These are phyloP conservation scores for Phaeosphaeria sp. DNA, from an alignment of 2,329 filamentous ascomycete species.

Conservation along the genomic window DNA sequence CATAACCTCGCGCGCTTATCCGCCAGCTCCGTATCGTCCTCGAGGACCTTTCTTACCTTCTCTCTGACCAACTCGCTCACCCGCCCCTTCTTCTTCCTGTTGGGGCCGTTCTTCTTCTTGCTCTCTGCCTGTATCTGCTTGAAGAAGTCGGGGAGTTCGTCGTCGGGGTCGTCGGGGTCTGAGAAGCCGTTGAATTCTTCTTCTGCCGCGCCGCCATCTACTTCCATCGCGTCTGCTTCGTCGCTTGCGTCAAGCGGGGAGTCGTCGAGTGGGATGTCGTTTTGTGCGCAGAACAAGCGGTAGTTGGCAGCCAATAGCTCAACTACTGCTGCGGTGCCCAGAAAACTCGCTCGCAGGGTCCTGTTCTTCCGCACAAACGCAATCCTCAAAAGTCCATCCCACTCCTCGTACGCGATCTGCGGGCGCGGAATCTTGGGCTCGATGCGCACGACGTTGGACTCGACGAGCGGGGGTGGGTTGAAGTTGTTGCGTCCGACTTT, in stretches of 20 bases:
- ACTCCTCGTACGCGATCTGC: constrained; percentile 91
- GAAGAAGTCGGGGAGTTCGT: constrained; percentile 85
- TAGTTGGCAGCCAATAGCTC: constrained; percentile 88
- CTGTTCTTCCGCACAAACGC: constrained; percentile 91
- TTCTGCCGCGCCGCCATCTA: constrained; percentile 60
- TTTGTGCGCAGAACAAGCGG: constrained; percentile 86
- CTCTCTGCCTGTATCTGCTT: constrained; percentile 64
- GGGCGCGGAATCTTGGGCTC: constrained; percentile 86
- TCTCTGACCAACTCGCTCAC: constrained; percentile 81
- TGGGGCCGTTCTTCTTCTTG: constrained; percentile 60
- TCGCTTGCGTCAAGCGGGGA: constrained; percentile 45
- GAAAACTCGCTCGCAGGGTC: constrained; percentile 80
- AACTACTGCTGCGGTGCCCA: constrained; percentile 81
- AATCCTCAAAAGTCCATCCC: constrained; percentile 86
- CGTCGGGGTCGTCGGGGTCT: constrained; percentile 65
- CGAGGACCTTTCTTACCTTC: constrained; percentile 86
- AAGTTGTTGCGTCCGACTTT: constrained; percentile 98
- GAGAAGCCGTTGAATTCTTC: constrained; percentile 58
- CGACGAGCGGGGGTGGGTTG: constrained; percentile 90
- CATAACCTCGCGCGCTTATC: constrained; percentile 85
- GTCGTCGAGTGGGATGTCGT: constrained; percentile 80
- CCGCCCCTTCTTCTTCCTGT: constrained; percentile 76
- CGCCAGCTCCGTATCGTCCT: constrained; percentile 78
- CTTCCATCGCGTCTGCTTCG: constrained; percentile 54
- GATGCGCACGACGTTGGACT: constrained; percentile 87